Evolutionary conservation across 2,329 filamentous ascomycete species (phyloP).

Genomic region (Cladosporium halotolerans): DNA sequence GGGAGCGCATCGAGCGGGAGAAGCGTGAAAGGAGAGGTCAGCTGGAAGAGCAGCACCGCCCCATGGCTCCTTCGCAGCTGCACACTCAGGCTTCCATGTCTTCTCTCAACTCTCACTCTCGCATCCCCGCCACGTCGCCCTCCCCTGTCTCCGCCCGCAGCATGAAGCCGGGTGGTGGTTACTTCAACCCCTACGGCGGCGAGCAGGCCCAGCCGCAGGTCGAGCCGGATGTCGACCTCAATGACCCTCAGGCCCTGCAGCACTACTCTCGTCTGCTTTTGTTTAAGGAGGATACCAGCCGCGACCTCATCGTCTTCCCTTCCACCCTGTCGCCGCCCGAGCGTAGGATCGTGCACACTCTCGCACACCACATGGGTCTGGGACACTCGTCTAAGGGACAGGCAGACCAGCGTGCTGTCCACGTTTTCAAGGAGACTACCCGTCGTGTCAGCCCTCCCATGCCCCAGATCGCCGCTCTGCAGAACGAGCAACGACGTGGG

Average conservation of each 20-base stretch:
- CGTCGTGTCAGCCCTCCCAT: constrained; percentile 55
- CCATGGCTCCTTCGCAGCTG: constrained; percentile 56
- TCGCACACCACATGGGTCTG: constrained; percentile 91
- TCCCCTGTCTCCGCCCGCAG: constrained; percentile 59
- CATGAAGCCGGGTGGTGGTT: constrained; percentile 33
- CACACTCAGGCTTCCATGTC: constrained; percentile 84
- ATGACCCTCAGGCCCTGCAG: constrained; percentile 77
- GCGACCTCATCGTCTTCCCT: constrained; percentile 80
- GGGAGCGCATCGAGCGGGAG: constrained; percentile 92
- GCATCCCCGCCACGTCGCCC: constrained; percentile 56
- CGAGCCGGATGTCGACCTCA: constrained; percentile 69
- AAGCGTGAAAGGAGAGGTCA: constrained; percentile 94
- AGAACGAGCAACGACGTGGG: constrained; percentile 67
- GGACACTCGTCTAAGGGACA: constrained; percentile 85
- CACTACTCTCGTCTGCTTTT: constrained; percentile 87
- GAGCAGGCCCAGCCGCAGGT: constrained; percentile 16
- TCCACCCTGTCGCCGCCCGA: constrained; percentile 73
- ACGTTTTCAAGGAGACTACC: constrained; percentile 66
- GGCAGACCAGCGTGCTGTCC: constrained; percentile 81
- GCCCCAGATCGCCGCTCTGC: constrained; percentile 59
- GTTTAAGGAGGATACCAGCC: constrained; percentile 72
- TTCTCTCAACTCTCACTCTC: constrained; percentile 56
- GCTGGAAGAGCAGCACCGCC: constrained; percentile 92
- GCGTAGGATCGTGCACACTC: constrained; percentile 83
- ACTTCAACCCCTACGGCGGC: constrained; percentile 31